Evolutionary conservation across 805 yeast species (phyloP).

Genomic region (Hagleromyces aurorensis): DNA sequence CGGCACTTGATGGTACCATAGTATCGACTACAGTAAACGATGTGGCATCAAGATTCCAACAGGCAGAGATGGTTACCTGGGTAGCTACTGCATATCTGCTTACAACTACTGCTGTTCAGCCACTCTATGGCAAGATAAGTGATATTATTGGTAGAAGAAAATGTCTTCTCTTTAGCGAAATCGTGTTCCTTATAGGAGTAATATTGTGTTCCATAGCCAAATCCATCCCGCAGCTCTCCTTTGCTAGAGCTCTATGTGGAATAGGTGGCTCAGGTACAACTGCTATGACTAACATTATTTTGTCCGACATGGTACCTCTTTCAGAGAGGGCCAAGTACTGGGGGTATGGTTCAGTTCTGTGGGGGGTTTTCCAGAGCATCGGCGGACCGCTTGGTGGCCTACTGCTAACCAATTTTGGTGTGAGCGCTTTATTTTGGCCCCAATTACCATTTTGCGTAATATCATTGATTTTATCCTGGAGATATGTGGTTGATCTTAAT

Average conservation of each 20-base stretch:
- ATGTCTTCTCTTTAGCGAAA: conserved; percentile 38
- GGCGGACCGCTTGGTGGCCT: conserved; percentile 41
- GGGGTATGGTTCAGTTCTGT: conserved; percentile 39
- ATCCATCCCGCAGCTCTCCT: conserved; percentile 38
- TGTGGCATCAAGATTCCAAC: conserved; percentile 52
- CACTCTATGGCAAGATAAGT: conserved; percentile 60
- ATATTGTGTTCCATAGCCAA: conserved; percentile 35
- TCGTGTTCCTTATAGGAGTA: conserved; percentile 39
- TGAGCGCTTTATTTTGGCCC: conserved; percentile 38
- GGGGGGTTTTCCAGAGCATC: conserved; percentile 34
- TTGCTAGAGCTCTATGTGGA: conserved; percentile 50
- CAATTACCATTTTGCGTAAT: conserved; percentile 34
- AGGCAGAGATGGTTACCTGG: conserved; percentile 50
- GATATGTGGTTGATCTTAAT: conserved; percentile 31
- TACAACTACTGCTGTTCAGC: conserved; percentile 68
- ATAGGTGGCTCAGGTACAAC: conserved; percentile 52
- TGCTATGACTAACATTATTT: conserved; percentile 43
- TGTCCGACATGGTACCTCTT: conserved; percentile 48
- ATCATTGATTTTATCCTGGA: conserved; percentile 21
- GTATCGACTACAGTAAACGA: conserved; percentile 51
- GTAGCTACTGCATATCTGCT: conserved; percentile 64
- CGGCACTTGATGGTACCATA: conserved; percentile 52
- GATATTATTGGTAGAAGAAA: conserved; percentile 54
- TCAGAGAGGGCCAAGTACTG: conserved; percentile 46
- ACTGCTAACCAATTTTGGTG: conserved; percentile 34